These are phyloP conservation scores for Trypanosoma caninum DNA, from an alignment of 208 protist species.

Conservation along the genomic window DNA sequence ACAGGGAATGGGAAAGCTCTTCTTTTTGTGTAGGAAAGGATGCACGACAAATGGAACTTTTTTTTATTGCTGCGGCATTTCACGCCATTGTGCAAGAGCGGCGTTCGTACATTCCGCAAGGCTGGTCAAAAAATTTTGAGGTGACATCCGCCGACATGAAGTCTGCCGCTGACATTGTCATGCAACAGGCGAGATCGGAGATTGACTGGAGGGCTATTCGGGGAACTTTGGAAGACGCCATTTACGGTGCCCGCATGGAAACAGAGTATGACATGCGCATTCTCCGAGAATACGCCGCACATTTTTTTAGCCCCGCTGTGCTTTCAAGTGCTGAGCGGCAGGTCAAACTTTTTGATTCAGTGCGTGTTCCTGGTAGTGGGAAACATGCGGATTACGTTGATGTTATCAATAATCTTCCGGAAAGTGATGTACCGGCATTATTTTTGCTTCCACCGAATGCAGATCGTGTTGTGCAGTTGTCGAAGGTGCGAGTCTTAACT, in stretches of 20 bases:
- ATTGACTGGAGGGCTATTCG: conserved; percentile 92
- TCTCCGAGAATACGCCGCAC: conserved; percentile 88
- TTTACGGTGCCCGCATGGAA: conserved; percentile 97
- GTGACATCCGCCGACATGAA: conserved; percentile 94
- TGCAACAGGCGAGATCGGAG: conserved; percentile 47
- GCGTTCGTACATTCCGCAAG: conserved; percentile 96
- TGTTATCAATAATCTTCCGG: conserved; percentile 82
- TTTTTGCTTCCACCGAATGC: conserved; percentile 95
- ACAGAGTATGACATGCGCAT: conserved; percentile 92
- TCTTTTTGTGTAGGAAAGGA: conserved; percentile 58
- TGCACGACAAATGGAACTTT: conserved; percentile 78
- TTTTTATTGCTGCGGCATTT: conserved; percentile 94
- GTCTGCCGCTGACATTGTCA: conserved; percentile 89
- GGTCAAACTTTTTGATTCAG: conserved; percentile 49
- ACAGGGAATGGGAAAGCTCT: conserved; percentile 74
- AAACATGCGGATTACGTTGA: conserved; percentile 67
- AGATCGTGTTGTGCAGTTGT: conserved; percentile 90
- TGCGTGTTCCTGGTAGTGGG: conserved; percentile 61
- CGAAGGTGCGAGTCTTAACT: conserved; percentile 59
- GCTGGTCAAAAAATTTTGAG: conserved; percentile 98
- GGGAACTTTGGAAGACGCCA: conserved; percentile 92
- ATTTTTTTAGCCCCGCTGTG: conserved; percentile 81
- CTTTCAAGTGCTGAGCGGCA: conserved; percentile 59
- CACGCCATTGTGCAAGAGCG: conserved; percentile 97
- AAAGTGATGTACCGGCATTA: conserved; percentile 89